These are phyloP conservation scores for Zygotorulaspora mrakii DNA, from an alignment of 1,139 yeast genomes.

Conservation along the genomic window DNA sequence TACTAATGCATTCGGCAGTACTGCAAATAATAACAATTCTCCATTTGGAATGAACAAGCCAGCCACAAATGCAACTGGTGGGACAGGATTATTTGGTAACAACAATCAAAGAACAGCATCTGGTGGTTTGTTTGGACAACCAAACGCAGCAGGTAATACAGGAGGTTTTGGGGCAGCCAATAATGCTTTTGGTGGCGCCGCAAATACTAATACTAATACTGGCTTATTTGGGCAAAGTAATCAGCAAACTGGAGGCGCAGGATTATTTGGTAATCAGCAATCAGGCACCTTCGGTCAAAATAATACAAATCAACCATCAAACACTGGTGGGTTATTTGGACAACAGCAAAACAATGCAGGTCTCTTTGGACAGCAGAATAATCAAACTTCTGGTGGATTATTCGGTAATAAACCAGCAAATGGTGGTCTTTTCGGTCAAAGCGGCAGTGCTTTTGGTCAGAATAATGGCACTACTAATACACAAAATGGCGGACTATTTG, in stretches of 20 bases:
- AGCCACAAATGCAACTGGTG: slow-evolving; percentile 15
- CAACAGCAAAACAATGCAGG: too few species aligned
- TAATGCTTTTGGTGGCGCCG: slow-evolving; percentile 16
- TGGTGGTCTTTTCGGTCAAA: slow-evolving; percentile 37
- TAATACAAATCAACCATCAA: slow-evolving; percentile 12
- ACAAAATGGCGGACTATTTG: slow-evolving; percentile 27
- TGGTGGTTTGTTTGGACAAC: slow-evolving; percentile 33
- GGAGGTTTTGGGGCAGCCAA: slow-evolving; percentile 13
- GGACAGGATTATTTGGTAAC: slow-evolving; percentile 21
- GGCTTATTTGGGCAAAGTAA: slow-evolving; percentile 35
- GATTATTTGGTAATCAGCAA: slow-evolving; percentile 15
- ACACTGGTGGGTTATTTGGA: slow-evolving; percentile 34
- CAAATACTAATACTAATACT: slow-evolving; percentile 13
- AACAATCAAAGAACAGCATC: slow-evolving; percentile 12
- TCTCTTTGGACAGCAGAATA: too few species aligned
- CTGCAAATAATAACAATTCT: slow-evolving; percentile 17
- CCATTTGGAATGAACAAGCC: slow-evolving; percentile 31
- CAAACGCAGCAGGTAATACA: slow-evolving; percentile 10
- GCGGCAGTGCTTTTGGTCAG: slow-evolving; percentile 32
- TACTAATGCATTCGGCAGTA: slow-evolving; percentile 23
- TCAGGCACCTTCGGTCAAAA: slow-evolving; percentile 23
- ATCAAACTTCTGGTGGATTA: slow-evolving; percentile 15
- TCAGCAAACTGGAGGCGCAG: slow-evolving; percentile 20
- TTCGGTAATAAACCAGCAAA: slow-evolving; percentile 34
- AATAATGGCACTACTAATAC: slow-evolving; percentile 1